These are phyloP conservation scores for Fusarium liriodendri DNA, from an alignment of 2,329 filamentous ascomycete species.

Conservation along the genomic window DNA sequence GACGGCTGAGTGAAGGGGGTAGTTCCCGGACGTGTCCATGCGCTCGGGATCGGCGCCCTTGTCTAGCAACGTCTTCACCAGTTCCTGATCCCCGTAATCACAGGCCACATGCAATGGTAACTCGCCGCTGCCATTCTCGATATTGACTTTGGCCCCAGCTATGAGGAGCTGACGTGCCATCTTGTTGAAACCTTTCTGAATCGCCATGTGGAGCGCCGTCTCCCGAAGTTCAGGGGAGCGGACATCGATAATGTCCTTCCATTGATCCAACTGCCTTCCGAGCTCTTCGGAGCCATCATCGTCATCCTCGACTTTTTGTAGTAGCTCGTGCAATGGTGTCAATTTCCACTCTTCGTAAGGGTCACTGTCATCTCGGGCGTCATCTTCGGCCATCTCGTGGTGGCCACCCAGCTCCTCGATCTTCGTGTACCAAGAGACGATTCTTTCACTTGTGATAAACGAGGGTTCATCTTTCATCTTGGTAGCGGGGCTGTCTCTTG, in stretches of 20 bases:
- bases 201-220: not conserved
- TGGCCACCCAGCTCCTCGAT: no score
- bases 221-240: no score
- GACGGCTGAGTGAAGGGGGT: not conserved
- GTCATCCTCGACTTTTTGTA: fast-evolving
- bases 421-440: not conserved
- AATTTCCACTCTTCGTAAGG: not conserved
- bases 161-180: not conserved
- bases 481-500: fast-evolving
- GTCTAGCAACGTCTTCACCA: not conserved
- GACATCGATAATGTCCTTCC: not conserved
- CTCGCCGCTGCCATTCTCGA: not conserved
- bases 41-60: not conserved
- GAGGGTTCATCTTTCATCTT: not conserved
- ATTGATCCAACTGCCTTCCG: fast-evolving
- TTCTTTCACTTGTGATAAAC: not conserved
- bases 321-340: not conserved
- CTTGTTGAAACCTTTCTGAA: not conserved
- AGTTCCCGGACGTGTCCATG: fast-evolving
- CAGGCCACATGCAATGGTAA: not conserved
- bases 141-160: not conserved
- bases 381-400: not conserved
- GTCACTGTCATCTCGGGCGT: fast-evolving
- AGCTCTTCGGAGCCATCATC: not conserved
- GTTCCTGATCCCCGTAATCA: not conserved